These are phyloP conservation scores for Cydonia oblonga DNA, from an alignment of 331 rosid genomes.

Conservation along the genomic window DNA sequence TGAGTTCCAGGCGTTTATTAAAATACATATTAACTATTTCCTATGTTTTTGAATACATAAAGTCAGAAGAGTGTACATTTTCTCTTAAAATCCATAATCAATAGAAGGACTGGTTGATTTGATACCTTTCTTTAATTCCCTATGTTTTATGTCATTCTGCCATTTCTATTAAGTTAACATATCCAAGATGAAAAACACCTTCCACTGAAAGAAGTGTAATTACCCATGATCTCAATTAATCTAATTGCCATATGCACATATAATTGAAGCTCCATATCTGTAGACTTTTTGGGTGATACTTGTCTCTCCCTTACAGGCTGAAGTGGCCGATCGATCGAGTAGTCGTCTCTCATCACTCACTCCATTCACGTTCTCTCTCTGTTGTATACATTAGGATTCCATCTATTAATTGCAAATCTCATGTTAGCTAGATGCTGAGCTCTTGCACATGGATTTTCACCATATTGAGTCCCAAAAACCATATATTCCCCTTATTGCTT, in stretches of 20 bases:
- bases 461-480: slow-evolving; percentile 26
- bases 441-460: slow-evolving; percentile 60
- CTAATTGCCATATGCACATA: background rate
- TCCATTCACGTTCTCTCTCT: slow-evolving; percentile 37
- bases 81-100: too few species aligned
- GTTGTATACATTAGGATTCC: slow-evolving; percentile 27
- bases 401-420: slow-evolving; percentile 50
- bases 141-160: too few species aligned
- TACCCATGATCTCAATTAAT: background rate
- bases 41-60: too few species aligned
- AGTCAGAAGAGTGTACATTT: too few species aligned
- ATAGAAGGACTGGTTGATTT: too few species aligned
- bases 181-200: background rate
- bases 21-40: too few species aligned
- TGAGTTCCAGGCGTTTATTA: background rate
- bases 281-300: slow-evolving; percentile 41
- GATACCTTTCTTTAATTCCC: background rate
- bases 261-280: slow-evolving; percentile 8
- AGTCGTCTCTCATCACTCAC: slow-evolving; percentile 40
- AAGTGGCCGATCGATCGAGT: slow-evolving; percentile 14
- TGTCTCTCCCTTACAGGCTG: slow-evolving; percentile 40
- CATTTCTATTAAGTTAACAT: background rate
- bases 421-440: too few species aligned
- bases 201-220: background rate
- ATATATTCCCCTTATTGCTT: slow-evolving; percentile 9